Evolutionary conservation across 176 grass and related monocot genomes (phyloP), one percentile per base, ranked within the genome.

Genomic region (Chrysopogon serrulatus): DNA sequence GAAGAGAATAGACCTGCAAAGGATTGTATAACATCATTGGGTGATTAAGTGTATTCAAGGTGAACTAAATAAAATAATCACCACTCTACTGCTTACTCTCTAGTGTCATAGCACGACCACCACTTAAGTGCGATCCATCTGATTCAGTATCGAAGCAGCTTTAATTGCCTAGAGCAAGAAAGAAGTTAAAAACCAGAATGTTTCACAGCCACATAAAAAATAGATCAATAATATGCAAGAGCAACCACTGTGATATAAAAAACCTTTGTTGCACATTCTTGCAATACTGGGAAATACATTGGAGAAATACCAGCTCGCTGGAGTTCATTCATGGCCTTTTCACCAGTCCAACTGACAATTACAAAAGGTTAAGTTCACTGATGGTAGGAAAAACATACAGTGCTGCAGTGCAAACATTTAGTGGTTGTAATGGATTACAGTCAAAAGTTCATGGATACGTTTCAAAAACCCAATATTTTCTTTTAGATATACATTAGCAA

Each of bases 221-320:
- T 73, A 32, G 18, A 27, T 45, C n/a, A 45, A 88, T 67, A 67
- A 67, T 39, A 68, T 13, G 5, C 35, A 57, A 65, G 24, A 76
- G 65, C 37, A 42, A 65, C 16, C 5, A 56, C 8, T 91, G 16
- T 76, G 66, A 84, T 65, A 73, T 54, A 80, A 45, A 19, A 91
- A 84, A 98, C 96, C 96, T 98, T 98, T n/a, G 77, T 88, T 39
- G 91, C 92, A 71, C 89, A 98, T 82, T 98, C 92, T 90, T 95
- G 96, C 76, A 98, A 88, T 66, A 93, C 62, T 37, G 85, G 82
- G 84, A 95, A 95, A 67, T 70, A 63, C 19, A 59, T 80, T 76
- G 90, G 87, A 74, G 87, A 90, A 82, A 98, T 93, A 60, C 92
- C 89, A 23, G 96, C 96, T 36, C 36, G 40, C 63, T 98, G 89